Conservation (phyloP, 305 asterid species). For the Fraxinus sp. region DNA sequence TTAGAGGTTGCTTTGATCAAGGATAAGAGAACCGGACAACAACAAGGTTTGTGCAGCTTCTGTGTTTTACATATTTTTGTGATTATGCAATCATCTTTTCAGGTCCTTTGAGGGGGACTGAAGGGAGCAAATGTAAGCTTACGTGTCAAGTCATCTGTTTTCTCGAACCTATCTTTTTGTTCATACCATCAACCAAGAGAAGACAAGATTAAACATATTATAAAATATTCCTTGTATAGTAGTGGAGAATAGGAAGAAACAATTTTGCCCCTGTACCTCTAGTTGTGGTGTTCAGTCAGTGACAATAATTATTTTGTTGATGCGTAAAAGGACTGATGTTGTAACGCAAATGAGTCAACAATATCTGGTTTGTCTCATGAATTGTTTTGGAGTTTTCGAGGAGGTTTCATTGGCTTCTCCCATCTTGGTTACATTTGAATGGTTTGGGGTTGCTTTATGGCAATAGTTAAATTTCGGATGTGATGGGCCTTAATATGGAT, state of each 20-base stretch:
- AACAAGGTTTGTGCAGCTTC: constrained; percentile 73
- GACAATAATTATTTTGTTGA: constrained; percentile 27
- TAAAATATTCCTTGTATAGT: constrained; percentile 44
- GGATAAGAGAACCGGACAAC: constrained; percentile 94
- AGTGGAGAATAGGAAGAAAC: constrained; percentile 30
- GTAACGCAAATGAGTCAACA: constrained; percentile 28
- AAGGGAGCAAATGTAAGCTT: constrained; percentile 65
- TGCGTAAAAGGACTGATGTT: constrained; percentile 19
- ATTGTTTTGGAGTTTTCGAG: constrained; percentile 22
- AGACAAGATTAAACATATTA: constrained; percentile 49
- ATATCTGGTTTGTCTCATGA: constrained; percentile 25
- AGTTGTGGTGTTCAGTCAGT: constrained; percentile 35
- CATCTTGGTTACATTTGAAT: constrained; percentile 26
- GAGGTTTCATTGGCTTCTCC: constrained; percentile 14
- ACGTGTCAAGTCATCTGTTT: constrained; percentile 63
- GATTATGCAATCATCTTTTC: constrained; percentile 54
- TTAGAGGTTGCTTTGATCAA: constrained; percentile 92
- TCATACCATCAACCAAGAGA: constrained; percentile 66
- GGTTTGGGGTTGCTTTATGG: constrained; percentile 23
- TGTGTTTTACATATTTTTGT: constrained; percentile 21
- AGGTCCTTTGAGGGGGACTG: constrained; percentile 79
- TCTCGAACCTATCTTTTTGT: constrained; percentile 52
- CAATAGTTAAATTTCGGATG: constrained; percentile 20
- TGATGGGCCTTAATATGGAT: constrained; percentile 10
- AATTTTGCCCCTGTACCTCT: constrained; percentile 35